Evolutionary conservation across 2,329 filamentous ascomycete species (phyloP), one percentile per base, ranked within the genome.

Genomic region (Neofusicoccum parvum): DNA sequence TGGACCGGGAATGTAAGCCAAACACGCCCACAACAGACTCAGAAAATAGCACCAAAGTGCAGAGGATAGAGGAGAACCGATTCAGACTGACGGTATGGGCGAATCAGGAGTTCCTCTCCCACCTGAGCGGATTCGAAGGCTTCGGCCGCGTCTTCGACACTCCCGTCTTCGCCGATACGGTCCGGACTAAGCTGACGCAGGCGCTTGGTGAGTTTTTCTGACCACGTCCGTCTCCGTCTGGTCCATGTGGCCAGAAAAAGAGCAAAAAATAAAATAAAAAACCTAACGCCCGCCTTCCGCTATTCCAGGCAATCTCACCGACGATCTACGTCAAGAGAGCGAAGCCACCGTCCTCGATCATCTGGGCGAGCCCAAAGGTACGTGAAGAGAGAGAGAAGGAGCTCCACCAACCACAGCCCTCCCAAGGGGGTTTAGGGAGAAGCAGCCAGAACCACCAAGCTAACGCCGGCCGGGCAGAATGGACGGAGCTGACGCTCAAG

Each of bases 401-500:
- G 23, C 23, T 3, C 23, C 23, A 23, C 23, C 23, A 23, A 23
- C 23, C 23, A 23, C 23, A 23, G 23, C 3, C 23, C 23, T 23
- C 23, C 3, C 23, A 23, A 23, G 23, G 23, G 3, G 23, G 23
- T 3, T 23, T 23, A 23, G 23, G 23, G 23, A 32, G 27, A 32
- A 7, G 27, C 27, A 32, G 27, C 4, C 27, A 32, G 27, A 32
- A 32, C 27, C 27, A 7, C 27, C 27, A 32, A 32, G 27, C 27
- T 32, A 1, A 32, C 27, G 27, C 27, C 27, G 27, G 27, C 5
- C 27, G 27, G 1, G 1, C 45, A 68, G 68, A 68, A 17, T 69
- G 68, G 68, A 58, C 32, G 7, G 65, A 67, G 17, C 27, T 68
- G 10, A 59, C 62, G 3, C 66, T 74, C 46, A 70, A 74, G 62